Evolutionary conservation across 1,284 basidiomycete genomes (phyloP).

Genomic region (Cryptococcus sp.): DNA sequence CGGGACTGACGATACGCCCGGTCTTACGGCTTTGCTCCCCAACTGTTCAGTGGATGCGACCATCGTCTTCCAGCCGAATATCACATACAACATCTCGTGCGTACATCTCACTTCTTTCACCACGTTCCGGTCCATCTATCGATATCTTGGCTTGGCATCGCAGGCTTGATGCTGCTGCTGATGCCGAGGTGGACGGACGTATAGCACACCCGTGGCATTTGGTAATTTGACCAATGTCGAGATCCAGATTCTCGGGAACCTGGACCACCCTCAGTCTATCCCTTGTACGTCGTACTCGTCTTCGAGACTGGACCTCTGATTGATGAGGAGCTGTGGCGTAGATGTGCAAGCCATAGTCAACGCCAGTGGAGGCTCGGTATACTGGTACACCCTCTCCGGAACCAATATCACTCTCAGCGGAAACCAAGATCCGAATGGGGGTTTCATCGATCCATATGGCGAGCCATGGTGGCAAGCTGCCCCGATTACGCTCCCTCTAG

Average conservation of each 20-base stretch:
- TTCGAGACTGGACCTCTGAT: background rate
- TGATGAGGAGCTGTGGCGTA: background rate
- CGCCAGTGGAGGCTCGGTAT: slow-evolving; percentile 22
- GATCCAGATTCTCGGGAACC: slow-evolving; percentile 29
- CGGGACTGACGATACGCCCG: slow-evolving; percentile 2
- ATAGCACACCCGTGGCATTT: slow-evolving; percentile 19
- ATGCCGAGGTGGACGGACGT: no score
- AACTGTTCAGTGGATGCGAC: slow-evolving; percentile 11
- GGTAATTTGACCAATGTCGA: slow-evolving; percentile 50
- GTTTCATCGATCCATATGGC: slow-evolving; percentile 22
- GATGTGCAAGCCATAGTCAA: slow-evolving; percentile 47
- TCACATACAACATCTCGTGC: slow-evolving; percentile 18
- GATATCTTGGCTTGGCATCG: no score
- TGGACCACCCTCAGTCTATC: slow-evolving; percentile 7
- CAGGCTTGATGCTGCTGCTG: background rate
- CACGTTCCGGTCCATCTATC: no score
- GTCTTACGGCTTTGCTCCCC: slow-evolving; percentile 2
- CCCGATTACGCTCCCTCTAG: slow-evolving; percentile 10
- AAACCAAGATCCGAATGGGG: slow-evolving; percentile 19
- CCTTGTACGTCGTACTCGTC: slow-evolving; percentile 34
- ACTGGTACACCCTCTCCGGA: slow-evolving; percentile 25
- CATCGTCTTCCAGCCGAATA: slow-evolving; percentile 13
- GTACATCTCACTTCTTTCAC: background rate
- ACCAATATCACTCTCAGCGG: slow-evolving; percentile 21
- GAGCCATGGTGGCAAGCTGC: slow-evolving; percentile 14